phyloP scores from a whole-genome alignment of 1,284 basidiomycete species.

The Leccinum angustisporum region DNA sequence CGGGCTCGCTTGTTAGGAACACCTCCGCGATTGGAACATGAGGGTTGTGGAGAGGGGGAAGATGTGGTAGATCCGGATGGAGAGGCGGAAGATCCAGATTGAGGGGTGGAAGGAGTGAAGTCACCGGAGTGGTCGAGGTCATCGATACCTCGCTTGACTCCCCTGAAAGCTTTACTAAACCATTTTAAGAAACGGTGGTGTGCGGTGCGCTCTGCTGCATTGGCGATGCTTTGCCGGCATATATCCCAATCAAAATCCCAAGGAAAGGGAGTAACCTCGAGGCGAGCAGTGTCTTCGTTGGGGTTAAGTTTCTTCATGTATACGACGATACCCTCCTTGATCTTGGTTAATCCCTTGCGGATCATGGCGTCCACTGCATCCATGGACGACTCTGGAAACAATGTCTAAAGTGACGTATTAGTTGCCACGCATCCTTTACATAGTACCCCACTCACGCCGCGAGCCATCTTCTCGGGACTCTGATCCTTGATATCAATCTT shows the following conservation, averaged over 20 bases:
- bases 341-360: not conserved
- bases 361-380: not conserved
- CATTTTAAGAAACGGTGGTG: not conserved
- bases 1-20: too few relatives aligned
- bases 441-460: not conserved
- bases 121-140: not conserved
- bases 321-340: not conserved
- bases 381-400: not conserved
- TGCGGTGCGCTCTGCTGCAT: not conserved
- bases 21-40: too few relatives aligned
- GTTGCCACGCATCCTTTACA: not conserved
- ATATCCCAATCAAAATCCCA: not conserved
- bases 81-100: too few relatives aligned
- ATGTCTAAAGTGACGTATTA: not conserved
- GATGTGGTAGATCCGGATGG: too few relatives aligned
- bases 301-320: not conserved
- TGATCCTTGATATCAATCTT: not conserved
- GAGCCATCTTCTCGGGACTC: not conserved
- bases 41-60: too few relatives aligned
- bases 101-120: too few relatives aligned
- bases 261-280: not conserved
- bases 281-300: not conserved
- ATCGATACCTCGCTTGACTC: not conserved
- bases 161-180: not conserved
- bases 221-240: not conserved